Conservation (phyloP, 495 filamentous ascomycete species). For the Thermothielavioides terrestris region DNA sequence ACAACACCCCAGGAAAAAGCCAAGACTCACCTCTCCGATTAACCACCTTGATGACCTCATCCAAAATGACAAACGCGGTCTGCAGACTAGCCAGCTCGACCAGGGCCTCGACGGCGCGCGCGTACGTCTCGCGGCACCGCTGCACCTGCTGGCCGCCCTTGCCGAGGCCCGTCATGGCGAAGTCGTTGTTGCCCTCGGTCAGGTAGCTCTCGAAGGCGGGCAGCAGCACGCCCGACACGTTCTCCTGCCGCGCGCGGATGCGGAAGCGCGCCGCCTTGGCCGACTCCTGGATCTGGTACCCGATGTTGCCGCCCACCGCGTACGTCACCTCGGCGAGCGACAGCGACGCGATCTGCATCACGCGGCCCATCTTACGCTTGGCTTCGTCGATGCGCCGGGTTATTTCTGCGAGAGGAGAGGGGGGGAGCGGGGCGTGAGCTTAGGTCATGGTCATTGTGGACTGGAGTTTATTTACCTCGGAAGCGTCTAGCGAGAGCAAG, state of each 20-base stretch:
- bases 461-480: slow-evolving; percentile 51
- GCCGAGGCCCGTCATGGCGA: slow-evolving; percentile 88
- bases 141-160: slow-evolving; percentile 98
- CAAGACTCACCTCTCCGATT: slow-evolving; percentile 70
- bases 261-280: slow-evolving; percentile 88
- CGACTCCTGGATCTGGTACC: slow-evolving; percentile 94
- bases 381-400: slow-evolving; percentile 96
- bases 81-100: slow-evolving; percentile 94
- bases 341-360: slow-evolving; percentile 98
- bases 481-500: slow-evolving; percentile 56
- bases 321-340: slow-evolving; percentile 97
- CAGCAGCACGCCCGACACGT: slow-evolving; percentile 91
- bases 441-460: background rate
- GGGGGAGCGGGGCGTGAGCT: background rate
- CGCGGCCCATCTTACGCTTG: slow-evolving; percentile 98
- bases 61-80: slow-evolving; percentile 95
- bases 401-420: slow-evolving; percentile 54
- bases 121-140: slow-evolving; percentile 90
- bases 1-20: background rate
- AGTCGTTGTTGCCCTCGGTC: slow-evolving; percentile 87
- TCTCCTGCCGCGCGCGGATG: slow-evolving; percentile 90
- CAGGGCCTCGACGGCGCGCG: slow-evolving; percentile 91
- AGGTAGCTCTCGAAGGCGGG: slow-evolving; percentile 86
- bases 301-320: slow-evolving; percentile 90
- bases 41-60: slow-evolving; percentile 99